phyloP scores from a whole-genome alignment of 148 eudicot genomes.

The Rhododendron ferrugineum region DNA sequence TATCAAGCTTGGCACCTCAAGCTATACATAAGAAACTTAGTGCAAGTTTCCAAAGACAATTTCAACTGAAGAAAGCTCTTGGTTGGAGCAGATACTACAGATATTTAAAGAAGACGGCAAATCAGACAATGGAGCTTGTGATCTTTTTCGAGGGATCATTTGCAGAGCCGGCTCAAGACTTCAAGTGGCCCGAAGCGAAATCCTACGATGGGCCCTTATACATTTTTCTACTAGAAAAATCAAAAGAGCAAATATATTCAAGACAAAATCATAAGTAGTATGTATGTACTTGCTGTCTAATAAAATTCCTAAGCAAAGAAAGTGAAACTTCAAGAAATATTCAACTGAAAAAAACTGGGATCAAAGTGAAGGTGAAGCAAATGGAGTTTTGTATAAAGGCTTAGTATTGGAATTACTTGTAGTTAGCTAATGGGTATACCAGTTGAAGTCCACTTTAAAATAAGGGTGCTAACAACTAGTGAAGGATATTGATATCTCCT shows the following conservation, averaged over 20 bases:
- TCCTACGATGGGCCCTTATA: background rate
- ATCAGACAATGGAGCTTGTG: background rate
- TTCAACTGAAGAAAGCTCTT: background rate
- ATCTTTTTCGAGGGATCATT: background rate
- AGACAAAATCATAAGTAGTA: background rate
- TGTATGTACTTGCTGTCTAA: background rate
- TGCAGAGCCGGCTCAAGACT: background rate
- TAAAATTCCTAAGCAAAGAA: background rate
- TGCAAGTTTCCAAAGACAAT: background rate
- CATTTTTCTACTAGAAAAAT: background rate
- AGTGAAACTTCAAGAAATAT: background rate
- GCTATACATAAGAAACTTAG: background rate
- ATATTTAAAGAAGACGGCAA: background rate
- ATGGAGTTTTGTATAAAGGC: background rate
- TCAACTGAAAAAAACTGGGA: background rate
- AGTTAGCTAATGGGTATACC: background rate
- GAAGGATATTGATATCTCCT: background rate
- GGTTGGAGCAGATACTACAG: background rate
- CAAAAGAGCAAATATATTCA: background rate
- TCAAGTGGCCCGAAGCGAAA: background rate
- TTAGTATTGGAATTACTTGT: background rate
- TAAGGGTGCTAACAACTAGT: background rate
- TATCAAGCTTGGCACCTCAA: too few species aligned
- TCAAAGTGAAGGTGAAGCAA: background rate
- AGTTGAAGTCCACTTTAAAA: background rate